Evolutionary conservation across 1,284 basidiomycete species (phyloP), one percentile per base, ranked within the genome.

Genomic region (Malassezia obtusa): DNA sequence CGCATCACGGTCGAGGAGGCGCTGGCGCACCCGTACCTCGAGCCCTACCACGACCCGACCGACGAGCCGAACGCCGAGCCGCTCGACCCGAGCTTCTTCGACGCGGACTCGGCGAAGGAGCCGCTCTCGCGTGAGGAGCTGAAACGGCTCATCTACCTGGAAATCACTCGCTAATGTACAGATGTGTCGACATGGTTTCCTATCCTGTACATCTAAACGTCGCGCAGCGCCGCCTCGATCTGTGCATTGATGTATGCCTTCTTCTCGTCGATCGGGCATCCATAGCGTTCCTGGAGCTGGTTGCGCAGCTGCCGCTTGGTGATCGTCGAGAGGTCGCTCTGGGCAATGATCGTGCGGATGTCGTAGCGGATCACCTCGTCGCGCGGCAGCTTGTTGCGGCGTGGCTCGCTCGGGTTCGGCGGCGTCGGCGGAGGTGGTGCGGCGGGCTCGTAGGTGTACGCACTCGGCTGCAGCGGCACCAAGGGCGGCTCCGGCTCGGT

Each of bases 51-150:
- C 44, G 71, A 73, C 44, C 66, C 68, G 1, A 65, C 64, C n/a
- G 71, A 73, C 52, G 71, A 73, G 52, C 71, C 71, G 7, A 62
- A 60, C 7, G 67, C 67, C 0, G 58, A 60, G 52, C 69, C 68
- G 1, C 49, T 73, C 31, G 68, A 71, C 49, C 68, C 71, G 0
- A 61, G 55, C 52, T 73, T 73, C 46, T 73, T 73, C 45, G 63
- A 64, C 26, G 71, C 71, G 31, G 71, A 73, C 47, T 71, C 66
- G 24, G 57, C 65, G n/a, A 67, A 68, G 52, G 67, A 79, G 58
- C 76, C 78, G 59, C 70, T 79, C 19, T 75, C 74, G 19, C 70
- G 79, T 39, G 77, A 49, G 35, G 62, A 71, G 51, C 55, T 73
- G 30, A 71, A 70, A 55, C 56, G 61, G 25, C 53, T 71, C 32